Base-by-base conservation (phyloP, 805 yeast genomes). In the Ogataea minuta region DNA sequence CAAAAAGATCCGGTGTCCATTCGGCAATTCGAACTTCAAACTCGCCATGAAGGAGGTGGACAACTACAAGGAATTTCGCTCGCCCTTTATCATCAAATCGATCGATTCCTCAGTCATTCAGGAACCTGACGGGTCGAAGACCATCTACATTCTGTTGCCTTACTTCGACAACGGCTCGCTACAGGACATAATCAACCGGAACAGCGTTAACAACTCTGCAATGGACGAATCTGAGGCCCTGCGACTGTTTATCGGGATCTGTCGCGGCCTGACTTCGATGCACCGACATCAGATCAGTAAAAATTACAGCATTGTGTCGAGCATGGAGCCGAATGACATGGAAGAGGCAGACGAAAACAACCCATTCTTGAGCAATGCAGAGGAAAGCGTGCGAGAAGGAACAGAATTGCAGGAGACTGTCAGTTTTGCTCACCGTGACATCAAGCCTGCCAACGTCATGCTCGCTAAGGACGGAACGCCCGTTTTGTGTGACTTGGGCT, bases 401-500 rank as follows among this genome's bases (percentile, higher is more conserved):
- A 76, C 83, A 1, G 82, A 79, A 43, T 51, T 81, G 35, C 68
- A 70, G 19, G 83, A 78, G 39, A 64, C 75, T 3, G 67, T 74
- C 3, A 84, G 91, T 3, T 88, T 75, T 59, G 91, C 95, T 0
- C 97, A 90, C 59, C 65, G 89, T 41, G 96, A 90, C 58, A 65
- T 90, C 40, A 90, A 87, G 56, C 96, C 97, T 0, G 95, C 93
- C 2, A 90, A 87, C 56, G 76, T 89, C 12, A 82, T 90, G 90
- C 64, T 89, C 4, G 72, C 85, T 1, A 74, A 79, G 30, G 84
- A 80, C 44, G 88, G 87, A 2, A 58, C 74, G 10, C 95, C 95
- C 0, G 88, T 90, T 6, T 66, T 91, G 29, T 81, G 85, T 50
- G 96, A 91, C 56, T 65, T 90, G 40, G 96, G 97, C 6, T 82